Percentiles rank a stretch among this genome's conserved stretches.
Conservation (phyloP, 2,329 filamentous ascomycete genomes). For the Neofusicoccum ribis region DNA sequence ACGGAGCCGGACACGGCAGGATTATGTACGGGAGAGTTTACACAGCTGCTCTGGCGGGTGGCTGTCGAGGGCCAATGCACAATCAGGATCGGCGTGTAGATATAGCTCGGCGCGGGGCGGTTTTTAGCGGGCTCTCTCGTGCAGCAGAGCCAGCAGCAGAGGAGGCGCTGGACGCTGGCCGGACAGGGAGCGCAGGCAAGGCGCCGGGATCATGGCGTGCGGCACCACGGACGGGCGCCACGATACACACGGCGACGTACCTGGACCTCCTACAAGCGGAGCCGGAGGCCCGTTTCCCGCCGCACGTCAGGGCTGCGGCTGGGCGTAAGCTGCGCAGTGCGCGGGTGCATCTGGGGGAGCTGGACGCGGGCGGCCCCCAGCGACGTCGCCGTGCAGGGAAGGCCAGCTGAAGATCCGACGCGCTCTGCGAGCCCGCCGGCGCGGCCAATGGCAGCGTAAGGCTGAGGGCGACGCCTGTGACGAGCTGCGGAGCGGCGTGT, state of each 20-base stretch:
- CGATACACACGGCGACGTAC: slow-evolving; percentile 2
- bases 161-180: not conserved
- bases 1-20: slow-evolving; percentile 4
- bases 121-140: not conserved
- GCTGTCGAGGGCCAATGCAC: slow-evolving; percentile 1
- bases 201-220: not conserved
- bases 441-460: slow-evolving; percentile 7
- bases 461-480: not conserved
- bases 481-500: not conserved
- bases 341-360: slow-evolving; percentile 3
- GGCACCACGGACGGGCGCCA: not conserved
- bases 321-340: slow-evolving; percentile 10
- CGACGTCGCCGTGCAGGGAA: too few species aligned
- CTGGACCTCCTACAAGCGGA: slow-evolving; percentile 4
- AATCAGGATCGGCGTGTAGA: slow-evolving; percentile 8
- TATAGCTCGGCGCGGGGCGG: slow-evolving; percentile 4
- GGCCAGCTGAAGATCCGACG: not conserved
- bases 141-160: not conserved
- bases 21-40: slow-evolving; percentile 11
- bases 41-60: not conserved
- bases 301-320: not conserved
- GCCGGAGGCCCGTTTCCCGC: not conserved
- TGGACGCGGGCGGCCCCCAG: not conserved
- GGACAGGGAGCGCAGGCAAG: not conserved
- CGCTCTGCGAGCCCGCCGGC: not conserved